Evolutionary conservation across 768 basidiomycete species (phyloP), one percentile per base, ranked within the genome.

Genomic region (Collybia nuda): DNA sequence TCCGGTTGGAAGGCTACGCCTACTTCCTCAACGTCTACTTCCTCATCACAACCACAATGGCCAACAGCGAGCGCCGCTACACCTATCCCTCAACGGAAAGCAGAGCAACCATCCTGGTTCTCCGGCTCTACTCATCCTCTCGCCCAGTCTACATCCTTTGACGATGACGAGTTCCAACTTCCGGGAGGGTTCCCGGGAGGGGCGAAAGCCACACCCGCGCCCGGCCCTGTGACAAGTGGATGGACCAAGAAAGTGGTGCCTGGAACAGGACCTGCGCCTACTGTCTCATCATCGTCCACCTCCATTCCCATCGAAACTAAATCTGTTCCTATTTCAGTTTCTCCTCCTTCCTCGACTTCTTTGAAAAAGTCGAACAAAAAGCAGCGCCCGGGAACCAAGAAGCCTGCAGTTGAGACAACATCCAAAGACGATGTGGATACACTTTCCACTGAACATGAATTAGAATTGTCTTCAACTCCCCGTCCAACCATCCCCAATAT

Each of bases 311-410:
- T 40, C 19, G 40, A 50, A 23, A 24, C 45, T 35, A n/a, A 47
- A 36, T 22, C 52, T 21, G n/a, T 19, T 32, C 32, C 32, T 32
- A 32, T 32, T 11, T 5, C 47, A 7, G 38, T 50, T n/a, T 26
- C 56, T 7, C 47, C 50, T 26, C 47, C 56, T 9, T 44, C 51
- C 1, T 22, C 56, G n/a, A 15, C 56, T 15, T 28, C 53, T 7
- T 56, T 55, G 2, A 70, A 70, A 56, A 70, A 65, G 55, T 48
- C 51, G 42, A 57, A 47, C 36, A 70, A 72, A 46, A 67, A 69
- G 45, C 66, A 65, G 32, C 66, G 65, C 5, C 67, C 62, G 42
- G 57, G 52, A n/a, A 44, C 50, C 24, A 50, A 53, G 44, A 59
- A 59, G 44, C 62, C 62, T 28, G 52, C 50, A 14, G 51, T 43